phyloP scores from a whole-genome alignment of 2,329 filamentous ascomycete species.

The Colletotrichum acutatum region DNA sequence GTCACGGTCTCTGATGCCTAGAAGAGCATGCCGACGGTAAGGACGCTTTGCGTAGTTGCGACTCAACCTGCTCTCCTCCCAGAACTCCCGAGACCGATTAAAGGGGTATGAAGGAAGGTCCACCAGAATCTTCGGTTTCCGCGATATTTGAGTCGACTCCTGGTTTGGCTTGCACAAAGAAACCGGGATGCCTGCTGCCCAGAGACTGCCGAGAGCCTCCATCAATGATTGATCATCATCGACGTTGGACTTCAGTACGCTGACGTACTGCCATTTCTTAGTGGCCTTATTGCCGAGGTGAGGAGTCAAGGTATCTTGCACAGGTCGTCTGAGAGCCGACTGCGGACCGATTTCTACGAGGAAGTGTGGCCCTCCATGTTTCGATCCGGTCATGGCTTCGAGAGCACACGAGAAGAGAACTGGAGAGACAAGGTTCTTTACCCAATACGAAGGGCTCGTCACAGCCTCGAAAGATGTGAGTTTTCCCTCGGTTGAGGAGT shows the following conservation, averaged over 20 bases:
- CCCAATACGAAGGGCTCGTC: neutral
- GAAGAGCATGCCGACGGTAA: conserved; percentile 60
- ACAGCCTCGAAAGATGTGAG: neutral
- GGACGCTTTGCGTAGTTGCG: conserved; percentile 54
- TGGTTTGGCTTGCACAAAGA: neutral
- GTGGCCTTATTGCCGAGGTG: neutral
- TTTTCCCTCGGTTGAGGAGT: neutral
- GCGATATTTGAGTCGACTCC: conserved; percentile 29
- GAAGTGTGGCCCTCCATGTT: neutral
- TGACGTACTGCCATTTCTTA: neutral
- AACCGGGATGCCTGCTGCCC: neutral
- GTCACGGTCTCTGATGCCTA: conserved; percentile 57
- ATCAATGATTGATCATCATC: neutral
- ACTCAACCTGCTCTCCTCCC: conserved; percentile 62
- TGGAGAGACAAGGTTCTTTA: neutral
- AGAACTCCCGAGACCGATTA: conserved; percentile 62
- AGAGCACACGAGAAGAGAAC: neutral
- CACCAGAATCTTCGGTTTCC: conserved; percentile 39
- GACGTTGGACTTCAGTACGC: neutral
- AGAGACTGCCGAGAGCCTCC: neutral
- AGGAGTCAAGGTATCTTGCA: conserved; percentile 14
- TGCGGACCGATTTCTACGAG: conserved; percentile 29
- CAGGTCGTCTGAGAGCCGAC: conserved; percentile 12
- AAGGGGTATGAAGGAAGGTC: conserved; percentile 65
- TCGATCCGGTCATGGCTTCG: neutral